Percentiles rank a stretch among this genome's conserved stretches.
Evolutionary conservation across 1,139 yeast genomes (phyloP).

Genomic region (Nadsonia commutata): DNA sequence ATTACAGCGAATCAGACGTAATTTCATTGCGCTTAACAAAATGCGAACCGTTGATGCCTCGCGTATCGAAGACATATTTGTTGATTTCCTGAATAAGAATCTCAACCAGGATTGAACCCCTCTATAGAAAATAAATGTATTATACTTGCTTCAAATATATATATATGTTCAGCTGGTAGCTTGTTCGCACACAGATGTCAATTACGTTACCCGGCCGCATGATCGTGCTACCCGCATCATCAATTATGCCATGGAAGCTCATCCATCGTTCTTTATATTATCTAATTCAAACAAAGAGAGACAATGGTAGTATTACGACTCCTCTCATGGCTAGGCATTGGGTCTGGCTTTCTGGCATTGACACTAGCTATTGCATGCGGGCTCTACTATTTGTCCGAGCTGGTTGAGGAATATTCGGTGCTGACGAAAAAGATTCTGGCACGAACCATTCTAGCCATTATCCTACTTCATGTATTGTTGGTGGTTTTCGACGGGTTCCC

Average conservation of each 20-base stretch:
- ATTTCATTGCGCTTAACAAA: slow-evolving; percentile 64
- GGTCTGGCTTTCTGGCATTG: background rate
- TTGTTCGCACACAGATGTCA: no score
- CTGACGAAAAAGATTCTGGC: slow-evolving; percentile 60
- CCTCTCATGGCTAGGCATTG: background rate
- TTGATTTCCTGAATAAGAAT: slow-evolving; percentile 53
- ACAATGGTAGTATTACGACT: background rate
- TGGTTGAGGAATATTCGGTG: slow-evolving; percentile 86
- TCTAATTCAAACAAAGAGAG: no score
- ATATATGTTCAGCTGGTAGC: no score
- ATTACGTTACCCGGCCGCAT: no score
- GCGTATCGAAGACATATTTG: slow-evolving; percentile 56
- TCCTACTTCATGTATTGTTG: slow-evolving; percentile 39
- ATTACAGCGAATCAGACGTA: slow-evolving; percentile 69
- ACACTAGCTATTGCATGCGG: slow-evolving; percentile 49
- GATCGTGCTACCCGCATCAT: no score
- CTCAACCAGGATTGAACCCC: slow-evolving; percentile 22
- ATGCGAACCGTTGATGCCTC: slow-evolving; percentile 54
- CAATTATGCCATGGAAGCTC: no score
- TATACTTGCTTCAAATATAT: no score
- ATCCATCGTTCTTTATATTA: no score
- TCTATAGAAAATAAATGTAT: no score
- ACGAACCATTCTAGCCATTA: slow-evolving; percentile 45
- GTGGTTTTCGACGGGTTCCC: slow-evolving; percentile 71
- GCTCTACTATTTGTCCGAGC: slow-evolving; percentile 74